Conservation (phyloP, 169 alveolate species). For the Plasmodium relictum region DNA sequence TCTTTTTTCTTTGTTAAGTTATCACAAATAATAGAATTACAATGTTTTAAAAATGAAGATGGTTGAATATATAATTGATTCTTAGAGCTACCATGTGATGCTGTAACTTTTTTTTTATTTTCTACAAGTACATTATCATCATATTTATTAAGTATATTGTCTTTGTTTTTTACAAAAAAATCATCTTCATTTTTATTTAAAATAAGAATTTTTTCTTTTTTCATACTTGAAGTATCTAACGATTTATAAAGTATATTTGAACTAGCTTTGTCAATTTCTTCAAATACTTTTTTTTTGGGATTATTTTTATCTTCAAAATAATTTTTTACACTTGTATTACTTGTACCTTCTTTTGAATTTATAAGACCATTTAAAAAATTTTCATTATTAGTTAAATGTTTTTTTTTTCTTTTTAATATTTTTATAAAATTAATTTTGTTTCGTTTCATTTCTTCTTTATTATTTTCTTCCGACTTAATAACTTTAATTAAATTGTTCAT, state of each 20-base stretch:
- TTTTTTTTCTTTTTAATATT: slow-evolving; percentile 60
- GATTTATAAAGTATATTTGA: not conserved
- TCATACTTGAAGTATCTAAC: not conserved
- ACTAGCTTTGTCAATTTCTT: too few species aligned
- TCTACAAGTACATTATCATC: too few species aligned
- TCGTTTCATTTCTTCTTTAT: slow-evolving; percentile 48
- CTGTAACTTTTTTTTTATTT: too few species aligned
- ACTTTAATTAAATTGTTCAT: slow-evolving; percentile 57
- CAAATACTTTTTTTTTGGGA: not conserved
- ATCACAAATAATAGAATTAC: slow-evolving; percentile 1
- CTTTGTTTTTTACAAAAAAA: not conserved
- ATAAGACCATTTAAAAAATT: slow-evolving; percentile 29
- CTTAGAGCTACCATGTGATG: too few species aligned
- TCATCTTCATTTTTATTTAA: not conserved
- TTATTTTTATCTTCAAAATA: not conserved
- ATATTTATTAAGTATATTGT: not conserved
- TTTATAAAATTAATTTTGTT: slow-evolving; percentile 31
- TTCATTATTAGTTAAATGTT: slow-evolving; percentile 28
- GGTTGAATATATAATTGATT: not conserved
- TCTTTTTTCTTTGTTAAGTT: slow-evolving; percentile 4
- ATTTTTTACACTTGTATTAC: not conserved
- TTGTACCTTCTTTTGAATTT: slow-evolving; percentile 22
- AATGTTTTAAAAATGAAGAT: too few species aligned
- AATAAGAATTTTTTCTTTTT: not conserved
- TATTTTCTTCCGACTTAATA: slow-evolving; percentile 52